phyloP scores from a whole-genome alignment of 208 protist species.

The Porcisia deanei region DNA sequence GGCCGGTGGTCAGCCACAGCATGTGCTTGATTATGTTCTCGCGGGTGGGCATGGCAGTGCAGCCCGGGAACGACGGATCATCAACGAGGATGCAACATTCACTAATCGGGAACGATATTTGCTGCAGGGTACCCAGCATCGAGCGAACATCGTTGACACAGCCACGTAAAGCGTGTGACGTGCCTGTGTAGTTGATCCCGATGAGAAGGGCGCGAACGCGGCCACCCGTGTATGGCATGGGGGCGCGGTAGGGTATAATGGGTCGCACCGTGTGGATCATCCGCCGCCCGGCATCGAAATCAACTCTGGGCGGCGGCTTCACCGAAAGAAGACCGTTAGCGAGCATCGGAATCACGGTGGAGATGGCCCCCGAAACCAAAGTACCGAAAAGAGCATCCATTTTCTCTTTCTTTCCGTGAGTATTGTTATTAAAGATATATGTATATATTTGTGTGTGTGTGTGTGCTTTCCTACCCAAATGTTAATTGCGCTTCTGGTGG shows the following conservation, averaged over 20 bases:
- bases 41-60: slow-evolving; percentile 72
- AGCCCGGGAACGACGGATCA: slow-evolving; percentile 73
- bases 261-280: slow-evolving; percentile 47
- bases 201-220: slow-evolving; percentile 90
- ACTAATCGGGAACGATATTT: slow-evolving; percentile 78
- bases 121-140: slow-evolving; percentile 81
- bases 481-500: too few species aligned
- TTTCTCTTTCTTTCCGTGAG: background rate
- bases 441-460: background rate
- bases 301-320: slow-evolving; percentile 55
- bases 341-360: slow-evolving; percentile 31
- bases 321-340: slow-evolving; percentile 61
- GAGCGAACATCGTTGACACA: slow-evolving; percentile 88
- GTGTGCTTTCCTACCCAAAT: background rate
- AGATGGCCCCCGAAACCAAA: slow-evolving; percentile 29
- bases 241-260: slow-evolving; percentile 73
- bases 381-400: slow-evolving; percentile 39
- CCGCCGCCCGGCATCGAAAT: slow-evolving; percentile 51
- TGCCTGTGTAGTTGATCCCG: slow-evolving; percentile 92
- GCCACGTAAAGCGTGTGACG: slow-evolving; percentile 55
- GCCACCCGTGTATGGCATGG: slow-evolving; percentile 76
- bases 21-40: slow-evolving; percentile 87
- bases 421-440: background rate
- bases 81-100: slow-evolving; percentile 90
- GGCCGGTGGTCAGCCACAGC: slow-evolving; percentile 79